Evolutionary conservation across 164 flowering plant species (phyloP).

Genomic region (Pachysandra terminalis): DNA sequence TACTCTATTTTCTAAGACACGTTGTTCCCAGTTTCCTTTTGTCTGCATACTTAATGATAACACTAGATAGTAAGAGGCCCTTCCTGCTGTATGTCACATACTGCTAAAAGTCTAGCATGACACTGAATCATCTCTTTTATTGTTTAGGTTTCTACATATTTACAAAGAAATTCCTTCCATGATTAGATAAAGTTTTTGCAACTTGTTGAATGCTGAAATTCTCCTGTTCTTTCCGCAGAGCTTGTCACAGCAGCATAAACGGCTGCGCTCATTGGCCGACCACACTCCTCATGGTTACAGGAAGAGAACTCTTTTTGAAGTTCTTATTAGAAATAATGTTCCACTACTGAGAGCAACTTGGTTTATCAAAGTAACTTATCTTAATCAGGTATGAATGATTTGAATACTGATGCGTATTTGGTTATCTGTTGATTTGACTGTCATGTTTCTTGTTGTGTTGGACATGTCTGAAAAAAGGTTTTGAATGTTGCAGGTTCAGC

Average conservation of each 20-base stretch:
- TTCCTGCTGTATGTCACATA: no score
- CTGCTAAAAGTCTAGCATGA: no score
- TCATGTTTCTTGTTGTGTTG: conserved; percentile 8
- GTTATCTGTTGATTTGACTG: background rate
- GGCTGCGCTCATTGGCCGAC: conserved; percentile 81
- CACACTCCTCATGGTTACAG: conserved; percentile 90
- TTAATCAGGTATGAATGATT: conserved; percentile 34
- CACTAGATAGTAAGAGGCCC: no score
- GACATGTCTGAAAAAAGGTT: no score
- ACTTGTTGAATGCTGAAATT: background rate
- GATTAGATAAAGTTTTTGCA: no score
- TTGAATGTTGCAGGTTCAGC: conserved; percentile 61
- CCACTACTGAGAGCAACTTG: conserved; percentile 94
- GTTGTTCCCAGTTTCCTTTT: no score
- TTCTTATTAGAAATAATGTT: conserved; percentile 86
- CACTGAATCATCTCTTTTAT: no score
- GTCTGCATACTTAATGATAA: no score
- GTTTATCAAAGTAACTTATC: conserved; percentile 95
- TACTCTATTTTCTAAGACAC: no score
- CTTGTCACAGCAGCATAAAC: conserved; percentile 87
- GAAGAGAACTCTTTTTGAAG: conserved; percentile 74
- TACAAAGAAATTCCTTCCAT: background rate
- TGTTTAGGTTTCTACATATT: no score
- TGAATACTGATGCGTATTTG: background rate
- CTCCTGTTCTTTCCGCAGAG: conserved; percentile 44